Evolutionary conservation across 805 yeast genomes (phyloP).

Genomic region (Jamesozyma gamospora): DNA sequence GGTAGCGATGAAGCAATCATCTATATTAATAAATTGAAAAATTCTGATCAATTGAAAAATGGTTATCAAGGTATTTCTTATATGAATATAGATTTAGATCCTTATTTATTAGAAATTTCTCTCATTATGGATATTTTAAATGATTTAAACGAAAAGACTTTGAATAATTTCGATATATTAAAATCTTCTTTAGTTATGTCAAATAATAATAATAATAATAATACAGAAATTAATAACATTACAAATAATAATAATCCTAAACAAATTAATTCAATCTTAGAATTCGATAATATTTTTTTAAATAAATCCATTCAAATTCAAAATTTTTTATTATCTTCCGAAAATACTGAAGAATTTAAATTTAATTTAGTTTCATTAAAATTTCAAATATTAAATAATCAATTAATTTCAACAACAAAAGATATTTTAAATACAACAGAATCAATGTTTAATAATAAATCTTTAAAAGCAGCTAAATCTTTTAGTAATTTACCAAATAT

Average conservation of each 20-base stretch:
- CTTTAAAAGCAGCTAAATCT: slow-evolving; percentile 14
- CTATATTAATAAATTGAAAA: slow-evolving; percentile 10
- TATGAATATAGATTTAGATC: slow-evolving; percentile 39
- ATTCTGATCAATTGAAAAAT: slow-evolving; percentile 9
- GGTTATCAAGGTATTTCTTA: slow-evolving; percentile 39
- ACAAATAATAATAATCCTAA: neutral
- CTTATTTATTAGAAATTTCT: slow-evolving; percentile 40
- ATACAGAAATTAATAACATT: neutral
- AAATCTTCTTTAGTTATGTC: slow-evolving; percentile 1
- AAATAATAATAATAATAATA: neutral
- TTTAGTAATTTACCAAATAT: slow-evolving; percentile 13
- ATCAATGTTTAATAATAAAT: neutral
- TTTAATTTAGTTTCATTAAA: slow-evolving; percentile 30
- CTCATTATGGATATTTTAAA: slow-evolving; percentile 32
- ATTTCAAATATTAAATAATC: slow-evolving; percentile 22
- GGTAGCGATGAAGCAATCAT: slow-evolving; percentile 6
- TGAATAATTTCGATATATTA: slow-evolving; percentile 1
- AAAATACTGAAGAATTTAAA: slow-evolving; percentile 35
- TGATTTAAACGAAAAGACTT: slow-evolving; percentile 8
- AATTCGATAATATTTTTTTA: slow-evolving; percentile 32
- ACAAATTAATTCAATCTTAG: slow-evolving; percentile 6
- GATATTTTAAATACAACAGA: slow-evolving; percentile 13
- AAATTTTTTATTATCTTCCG: slow-evolving; percentile 33
- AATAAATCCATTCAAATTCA: slow-evolving; percentile 29
- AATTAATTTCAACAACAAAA: slow-evolving; percentile 19